These are phyloP conservation scores for Alnus glutinosa DNA, from an alignment of 306 rosid species.

Conservation along the genomic window DNA sequence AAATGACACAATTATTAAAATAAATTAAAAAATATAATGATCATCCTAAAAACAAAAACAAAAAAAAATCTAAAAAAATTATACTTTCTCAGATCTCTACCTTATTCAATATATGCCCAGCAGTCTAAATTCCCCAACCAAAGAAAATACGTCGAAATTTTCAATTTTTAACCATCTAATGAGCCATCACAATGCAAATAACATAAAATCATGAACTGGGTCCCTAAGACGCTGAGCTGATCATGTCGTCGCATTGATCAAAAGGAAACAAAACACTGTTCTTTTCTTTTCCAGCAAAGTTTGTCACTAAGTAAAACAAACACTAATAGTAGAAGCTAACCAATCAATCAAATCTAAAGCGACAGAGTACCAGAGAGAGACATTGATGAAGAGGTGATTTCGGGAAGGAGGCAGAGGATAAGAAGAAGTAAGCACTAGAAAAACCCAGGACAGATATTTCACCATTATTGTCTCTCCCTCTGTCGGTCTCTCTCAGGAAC, in stretches of 20 bases:
- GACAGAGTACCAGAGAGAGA: slow-evolving; percentile 39
- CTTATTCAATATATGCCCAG: neutral
- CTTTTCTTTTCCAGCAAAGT: neutral
- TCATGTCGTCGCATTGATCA: neutral
- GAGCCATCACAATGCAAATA: neutral
- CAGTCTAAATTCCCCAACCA: neutral
- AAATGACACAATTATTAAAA: neutral
- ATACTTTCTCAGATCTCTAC: neutral
- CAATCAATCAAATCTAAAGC: neutral
- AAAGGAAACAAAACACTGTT: neutral
- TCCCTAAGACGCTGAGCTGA: neutral
- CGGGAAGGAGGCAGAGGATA: slow-evolving; percentile 3
- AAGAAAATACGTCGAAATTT: neutral
- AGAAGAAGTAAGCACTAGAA: neutral
- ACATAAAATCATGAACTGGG: neutral
- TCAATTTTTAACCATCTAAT: neutral
- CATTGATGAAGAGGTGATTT: slow-evolving; percentile 17
- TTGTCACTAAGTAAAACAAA: neutral
- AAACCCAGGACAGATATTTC: slow-evolving; percentile 10
- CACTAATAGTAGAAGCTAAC: neutral
- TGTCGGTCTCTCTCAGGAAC: neutral
- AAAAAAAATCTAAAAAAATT: neutral
- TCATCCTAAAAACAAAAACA: neutral
- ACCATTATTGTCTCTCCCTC: neutral
- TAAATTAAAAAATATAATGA: neutral